Percentiles rank a stretch among this genome's conserved stretches.
phyloP scores from a whole-genome alignment of 257 asterid species.

The Jasminum sambac region DNA sequence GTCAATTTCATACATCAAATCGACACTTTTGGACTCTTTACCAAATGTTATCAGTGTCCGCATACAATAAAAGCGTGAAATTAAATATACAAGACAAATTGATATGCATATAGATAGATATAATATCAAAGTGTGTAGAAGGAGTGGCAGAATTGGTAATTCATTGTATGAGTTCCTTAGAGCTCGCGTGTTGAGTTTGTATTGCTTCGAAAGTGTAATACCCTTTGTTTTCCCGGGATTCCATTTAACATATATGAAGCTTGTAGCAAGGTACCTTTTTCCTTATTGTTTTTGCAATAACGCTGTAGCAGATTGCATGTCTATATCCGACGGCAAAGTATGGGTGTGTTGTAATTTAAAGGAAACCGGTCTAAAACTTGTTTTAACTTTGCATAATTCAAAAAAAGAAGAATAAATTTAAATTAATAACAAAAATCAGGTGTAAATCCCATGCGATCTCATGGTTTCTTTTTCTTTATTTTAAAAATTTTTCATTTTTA shows the following conservation, averaged over 20 bases:
- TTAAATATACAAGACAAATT: slow-evolving; percentile 8
- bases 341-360: not conserved
- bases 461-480: too few species aligned
- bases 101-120: slow-evolving; percentile 12
- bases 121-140: slow-evolving; percentile 41
- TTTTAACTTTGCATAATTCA: too few species aligned
- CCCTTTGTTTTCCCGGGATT: slow-evolving; percentile 39
- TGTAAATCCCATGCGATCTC: too few species aligned
- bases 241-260: slow-evolving; percentile 21
- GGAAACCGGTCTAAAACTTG: too few species aligned
- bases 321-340: not conserved
- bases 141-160: slow-evolving; percentile 23
- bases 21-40: slow-evolving; percentile 68
- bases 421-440: too few species aligned
- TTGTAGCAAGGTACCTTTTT: not conserved
- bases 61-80: slow-evolving; percentile 37
- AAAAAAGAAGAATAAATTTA: too few species aligned
- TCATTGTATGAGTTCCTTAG: slow-evolving; percentile 31
- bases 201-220: slow-evolving; percentile 28
- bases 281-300: too few species aligned
- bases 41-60: slow-evolving; percentile 88
- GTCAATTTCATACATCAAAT: slow-evolving; percentile 70
- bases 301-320: not conserved
- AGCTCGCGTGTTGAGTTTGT: slow-evolving; percentile 29
- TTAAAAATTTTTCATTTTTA: too few species aligned